These are phyloP conservation scores for Phalaenopsis equestris DNA, from an alignment of 106 monocot genomes.

Conservation along the genomic window DNA sequence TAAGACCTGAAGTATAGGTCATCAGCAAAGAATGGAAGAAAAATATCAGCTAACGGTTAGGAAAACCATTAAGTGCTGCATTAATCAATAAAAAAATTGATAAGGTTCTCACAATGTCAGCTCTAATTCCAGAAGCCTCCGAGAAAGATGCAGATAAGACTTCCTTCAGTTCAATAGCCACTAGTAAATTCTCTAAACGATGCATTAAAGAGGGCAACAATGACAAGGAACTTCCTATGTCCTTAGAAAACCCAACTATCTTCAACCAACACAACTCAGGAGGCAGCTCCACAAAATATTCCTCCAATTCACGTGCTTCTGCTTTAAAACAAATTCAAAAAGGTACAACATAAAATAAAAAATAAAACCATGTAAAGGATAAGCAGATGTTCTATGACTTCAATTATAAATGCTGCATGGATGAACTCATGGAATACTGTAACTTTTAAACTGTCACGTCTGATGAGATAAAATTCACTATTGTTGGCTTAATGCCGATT, in stretches of 20 bases:
- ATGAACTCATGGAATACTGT: background rate
- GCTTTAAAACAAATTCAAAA: conserved; percentile 15
- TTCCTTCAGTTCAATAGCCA: conserved; percentile 78
- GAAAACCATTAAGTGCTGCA: background rate
- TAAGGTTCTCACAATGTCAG: conserved; percentile 43
- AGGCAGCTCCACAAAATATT: conserved; percentile 85
- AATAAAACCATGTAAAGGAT: background rate
- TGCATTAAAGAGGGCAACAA: conserved; percentile 89
- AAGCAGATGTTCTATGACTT: background rate
- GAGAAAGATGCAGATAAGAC: conserved; percentile 48
- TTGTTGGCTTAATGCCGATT: too few relatives aligned
- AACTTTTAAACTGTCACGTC: background rate
- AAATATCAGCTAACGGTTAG: background rate
- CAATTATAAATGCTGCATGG: background rate
- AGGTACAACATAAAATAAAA: background rate
- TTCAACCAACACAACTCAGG: conserved; percentile 80
- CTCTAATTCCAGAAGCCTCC: conserved; percentile 55
- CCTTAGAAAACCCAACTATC: conserved; percentile 90
- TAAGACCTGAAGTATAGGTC: conserved; percentile 53
- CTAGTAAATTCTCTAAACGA: conserved; percentile 85
- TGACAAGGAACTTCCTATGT: conserved; percentile 85
- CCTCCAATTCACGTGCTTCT: conserved; percentile 48
- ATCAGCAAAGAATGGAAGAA: background rate
- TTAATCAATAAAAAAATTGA: background rate
- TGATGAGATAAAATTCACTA: too few relatives aligned